Conservation (phyloP, 495 filamentous ascomycete genomes). For the Lindgomyces ingoldianus region DNA sequence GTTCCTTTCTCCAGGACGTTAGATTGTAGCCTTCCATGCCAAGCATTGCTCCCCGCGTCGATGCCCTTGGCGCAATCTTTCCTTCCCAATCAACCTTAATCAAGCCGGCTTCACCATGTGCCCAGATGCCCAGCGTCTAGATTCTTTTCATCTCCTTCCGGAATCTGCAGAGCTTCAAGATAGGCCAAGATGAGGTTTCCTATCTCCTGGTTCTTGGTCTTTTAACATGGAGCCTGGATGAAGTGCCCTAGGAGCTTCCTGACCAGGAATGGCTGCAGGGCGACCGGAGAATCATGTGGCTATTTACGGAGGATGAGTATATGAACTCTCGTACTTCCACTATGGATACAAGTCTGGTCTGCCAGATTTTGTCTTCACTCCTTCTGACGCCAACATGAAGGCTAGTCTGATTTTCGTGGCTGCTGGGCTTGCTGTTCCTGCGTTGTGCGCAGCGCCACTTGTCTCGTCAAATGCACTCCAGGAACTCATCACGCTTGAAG, state of each 20-base stretch:
- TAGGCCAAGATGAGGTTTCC: constrained; percentile 19
- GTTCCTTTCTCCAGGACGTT: not conserved
- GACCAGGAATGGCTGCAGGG: not conserved
- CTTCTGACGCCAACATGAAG: constrained; percentile 21
- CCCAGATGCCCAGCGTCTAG: not conserved
- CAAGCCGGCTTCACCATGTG: not conserved
- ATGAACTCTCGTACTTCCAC: constrained; percentile 5
- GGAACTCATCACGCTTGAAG: constrained; percentile 44
- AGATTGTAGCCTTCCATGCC: constrained; percentile 25
- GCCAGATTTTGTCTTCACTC: too few species aligned
- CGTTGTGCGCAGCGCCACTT: constrained; percentile 1
- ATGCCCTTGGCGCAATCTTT: constrained; percentile 19
- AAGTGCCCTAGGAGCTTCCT: constrained; percentile 5
- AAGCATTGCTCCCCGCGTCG: constrained; percentile 1
- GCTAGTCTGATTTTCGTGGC: constrained; percentile 8
- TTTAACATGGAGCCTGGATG: constrained; percentile 2
- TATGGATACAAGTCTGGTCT: too few species aligned
- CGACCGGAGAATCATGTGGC: too few species aligned
- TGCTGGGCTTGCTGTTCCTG: constrained; percentile 5
- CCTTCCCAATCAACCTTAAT: constrained; percentile 16
- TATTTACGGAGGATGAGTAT: too few species aligned
- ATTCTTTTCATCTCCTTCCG: not conserved
- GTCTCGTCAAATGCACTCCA: constrained; percentile 40
- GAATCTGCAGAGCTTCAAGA: not conserved
- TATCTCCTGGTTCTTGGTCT: constrained; percentile 17